Base-by-base conservation (phyloP, 805 yeast genomes). In the Candida takata region DNA sequence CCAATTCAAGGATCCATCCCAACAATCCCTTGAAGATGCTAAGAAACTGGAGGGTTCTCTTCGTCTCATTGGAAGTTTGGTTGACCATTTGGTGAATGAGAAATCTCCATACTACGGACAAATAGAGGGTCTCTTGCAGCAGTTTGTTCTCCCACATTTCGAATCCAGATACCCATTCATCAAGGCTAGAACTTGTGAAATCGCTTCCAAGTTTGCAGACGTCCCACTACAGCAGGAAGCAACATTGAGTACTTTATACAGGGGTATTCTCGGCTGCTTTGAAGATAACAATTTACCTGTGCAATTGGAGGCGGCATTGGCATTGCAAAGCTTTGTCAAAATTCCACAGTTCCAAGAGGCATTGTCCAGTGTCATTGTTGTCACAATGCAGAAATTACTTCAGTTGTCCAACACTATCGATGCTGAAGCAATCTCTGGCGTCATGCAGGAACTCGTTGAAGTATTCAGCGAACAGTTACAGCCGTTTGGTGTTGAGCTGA, bases 391-490 rank as follows among this genome's bases (percentile, higher is more conserved):
- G 43, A 78, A 73, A 45, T 64, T 92, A 38, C 65, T 90, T 45
- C 72, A 70, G 8, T 61, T 90, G 31, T 79, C 95, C 4, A 80
- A 84, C 51, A 78, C 79, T 40, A 76, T 88, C 45, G 98, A 90
- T 51, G 77, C 82, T 39, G 98, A 92, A 53, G 74, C 87, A 2
- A 71, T 92, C 20, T 77, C 95, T 16, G 83, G 81, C 17, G 95
- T 90, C 6, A 86, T 90, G 81, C 97, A 90, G 65, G 96, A 88
- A 50, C 81, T 92, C 55, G 97, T 90, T 21, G 96, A 88, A 53
- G 76, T 74, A 40, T 92, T 82, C 59, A 72, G 95, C 5, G 84
- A 79, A 45, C 94, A 90, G 58, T 67, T 90, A 47, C 92, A 87
- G 42, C 97, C 98, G 13, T 90, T 84, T 57, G 90, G 95, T 26